phyloP scores from a whole-genome alignment of 1,139 yeast genomes.

The Hemisphaericaspora subhashii region DNA sequence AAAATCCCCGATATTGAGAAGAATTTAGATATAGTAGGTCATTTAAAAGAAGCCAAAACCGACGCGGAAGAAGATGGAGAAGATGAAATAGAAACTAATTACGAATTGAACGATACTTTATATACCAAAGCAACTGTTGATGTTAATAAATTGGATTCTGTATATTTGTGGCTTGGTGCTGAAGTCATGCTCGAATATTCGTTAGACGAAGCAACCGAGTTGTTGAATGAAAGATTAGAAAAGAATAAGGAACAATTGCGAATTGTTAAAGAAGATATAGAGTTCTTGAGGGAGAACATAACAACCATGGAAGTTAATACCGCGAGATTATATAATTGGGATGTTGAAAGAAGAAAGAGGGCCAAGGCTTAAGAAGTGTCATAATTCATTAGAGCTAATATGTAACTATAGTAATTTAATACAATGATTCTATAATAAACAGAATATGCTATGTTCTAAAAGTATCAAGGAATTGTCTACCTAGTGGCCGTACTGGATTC shows the following conservation, averaged over 20 bases:
- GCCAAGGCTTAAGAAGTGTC: conserved; percentile 22
- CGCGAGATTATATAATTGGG: conserved; percentile 95
- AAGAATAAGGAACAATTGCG: conserved; percentile 61
- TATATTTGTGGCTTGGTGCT: conserved; percentile 93
- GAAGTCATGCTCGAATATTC: conserved; percentile 97
- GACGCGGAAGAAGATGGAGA: conserved; percentile 30
- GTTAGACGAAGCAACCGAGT: conserved; percentile 75
- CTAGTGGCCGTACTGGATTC: conserved; percentile 58
- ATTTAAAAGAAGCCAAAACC: conserved; percentile 50
- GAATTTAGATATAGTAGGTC: conserved; percentile 70
- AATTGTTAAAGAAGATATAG: conserved; percentile 78
- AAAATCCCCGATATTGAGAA: conserved; percentile 91
- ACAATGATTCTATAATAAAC: neutral
- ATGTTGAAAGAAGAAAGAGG: conserved; percentile 76
- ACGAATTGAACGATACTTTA: conserved; percentile 89
- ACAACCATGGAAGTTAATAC: conserved; percentile 98
- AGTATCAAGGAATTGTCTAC: conserved; percentile 58
- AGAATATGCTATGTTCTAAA: conserved; percentile 38
- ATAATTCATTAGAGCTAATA: too few species aligned
- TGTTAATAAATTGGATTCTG: conserved; percentile 46
- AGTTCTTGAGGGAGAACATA: conserved; percentile 84
- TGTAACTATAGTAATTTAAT: neutral
- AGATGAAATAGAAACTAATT: conserved; percentile 61
- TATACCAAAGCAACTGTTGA: conserved; percentile 80
- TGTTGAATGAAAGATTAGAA: conserved; percentile 62